Evolutionary conservation across 2,329 filamentous ascomycete species (phyloP).

Genomic region (Sporothrix brasiliensis): DNA sequence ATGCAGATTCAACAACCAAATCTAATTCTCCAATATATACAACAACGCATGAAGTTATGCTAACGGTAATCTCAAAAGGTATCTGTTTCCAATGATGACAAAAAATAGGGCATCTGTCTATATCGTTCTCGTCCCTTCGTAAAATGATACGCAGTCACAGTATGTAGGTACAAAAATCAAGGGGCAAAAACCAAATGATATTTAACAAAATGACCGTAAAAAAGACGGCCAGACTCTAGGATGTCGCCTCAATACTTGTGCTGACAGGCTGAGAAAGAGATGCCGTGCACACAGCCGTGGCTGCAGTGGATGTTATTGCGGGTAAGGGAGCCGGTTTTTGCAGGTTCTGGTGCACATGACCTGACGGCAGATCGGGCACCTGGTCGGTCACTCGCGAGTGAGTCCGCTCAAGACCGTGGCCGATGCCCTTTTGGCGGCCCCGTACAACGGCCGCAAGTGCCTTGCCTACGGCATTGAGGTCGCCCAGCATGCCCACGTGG

Average conservation of each 20-base stretch:
- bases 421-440: constrained; percentile 73
- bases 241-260: background rate
- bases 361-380: background rate
- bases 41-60: background rate
- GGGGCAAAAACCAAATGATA: background rate
- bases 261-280: background rate
- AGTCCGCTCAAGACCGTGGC: constrained; percentile 51
- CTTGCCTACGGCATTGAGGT: constrained; percentile 76
- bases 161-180: background rate
- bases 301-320: background rate
- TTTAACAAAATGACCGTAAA: background rate
- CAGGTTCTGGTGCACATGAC: background rate
- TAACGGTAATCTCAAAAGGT: background rate
- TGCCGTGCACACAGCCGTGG: background rate
- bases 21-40: background rate
- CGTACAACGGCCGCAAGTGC: constrained; percentile 70
- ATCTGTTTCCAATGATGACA: background rate
- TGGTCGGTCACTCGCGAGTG: background rate
- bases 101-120: background rate
- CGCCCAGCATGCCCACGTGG: constrained; percentile 84
- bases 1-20: background rate
- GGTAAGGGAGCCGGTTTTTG: background rate
- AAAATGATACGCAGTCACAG: background rate
- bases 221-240: background rate
- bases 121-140: background rate